Evolutionary conservation across 257 asterid species (phyloP).

Genomic region (Catharanthus roseus): DNA sequence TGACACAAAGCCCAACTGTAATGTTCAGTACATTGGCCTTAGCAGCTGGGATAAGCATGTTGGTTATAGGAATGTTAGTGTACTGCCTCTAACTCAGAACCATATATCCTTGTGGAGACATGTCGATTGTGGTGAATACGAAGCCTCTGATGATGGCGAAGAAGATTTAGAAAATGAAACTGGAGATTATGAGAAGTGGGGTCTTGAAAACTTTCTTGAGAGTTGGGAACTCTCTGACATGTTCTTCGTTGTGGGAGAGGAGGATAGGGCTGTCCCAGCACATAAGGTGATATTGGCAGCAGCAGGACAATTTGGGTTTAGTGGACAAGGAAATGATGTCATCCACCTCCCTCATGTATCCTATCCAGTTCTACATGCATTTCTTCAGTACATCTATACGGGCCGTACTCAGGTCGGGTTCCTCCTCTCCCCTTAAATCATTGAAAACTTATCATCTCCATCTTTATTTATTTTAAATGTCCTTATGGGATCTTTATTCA

Average conservation of each 20-base stretch:
- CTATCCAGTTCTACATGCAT: conserved; percentile 61
- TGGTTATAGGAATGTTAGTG: conserved; percentile 81
- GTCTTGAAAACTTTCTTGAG: conserved; percentile 70
- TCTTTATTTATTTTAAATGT: not conserved
- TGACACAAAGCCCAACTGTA: conserved; percentile 79
- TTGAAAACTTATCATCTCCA: not conserved
- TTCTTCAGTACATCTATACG: conserved; percentile 74
- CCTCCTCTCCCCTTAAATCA: conserved; percentile 9
- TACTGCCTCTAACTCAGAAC: conserved; percentile 75
- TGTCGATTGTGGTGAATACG: conserved; percentile 52
- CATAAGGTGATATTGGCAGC: conserved; percentile 84
- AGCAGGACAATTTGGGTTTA: conserved; percentile 54
- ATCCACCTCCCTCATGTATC: conserved; percentile 46
- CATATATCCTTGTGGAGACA: conserved; percentile 90
- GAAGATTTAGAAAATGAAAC: conserved; percentile 56
- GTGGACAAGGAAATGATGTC: conserved; percentile 39
- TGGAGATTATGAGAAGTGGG: conserved; percentile 67
- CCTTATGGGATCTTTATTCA: not conserved
- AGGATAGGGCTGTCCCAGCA: conserved; percentile 71
- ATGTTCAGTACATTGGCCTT: conserved; percentile 85
- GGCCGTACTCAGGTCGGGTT: conserved; percentile 67
- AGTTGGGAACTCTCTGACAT: conserved; percentile 82
- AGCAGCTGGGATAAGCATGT: conserved; percentile 99
- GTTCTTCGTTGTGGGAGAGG: conserved; percentile 67
- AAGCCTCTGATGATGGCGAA: conserved; percentile 44